Base-by-base conservation (phyloP, 208 protist species). In the Crithidia expoeki region DNA sequence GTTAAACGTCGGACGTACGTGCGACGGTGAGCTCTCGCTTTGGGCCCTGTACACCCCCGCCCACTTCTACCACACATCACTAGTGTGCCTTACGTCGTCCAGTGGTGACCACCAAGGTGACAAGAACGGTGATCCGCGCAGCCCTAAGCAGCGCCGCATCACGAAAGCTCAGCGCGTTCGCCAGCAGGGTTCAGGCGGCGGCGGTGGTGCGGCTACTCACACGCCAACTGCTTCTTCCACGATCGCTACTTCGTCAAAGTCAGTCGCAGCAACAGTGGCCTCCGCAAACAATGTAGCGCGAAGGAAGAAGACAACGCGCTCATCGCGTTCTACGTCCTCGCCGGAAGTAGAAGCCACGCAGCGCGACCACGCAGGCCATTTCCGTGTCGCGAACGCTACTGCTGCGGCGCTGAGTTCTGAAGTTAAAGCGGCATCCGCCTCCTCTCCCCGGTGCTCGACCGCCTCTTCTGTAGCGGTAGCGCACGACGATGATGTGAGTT, bases 121-220 rank as follows among this genome's bases (percentile, higher is more conserved):
- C 21, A 44, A 23, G 21, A 23, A n/a, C 46, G 57, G 63, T 27
- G 63, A 19, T 2, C 9, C 46, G 3, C 46, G 49, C 36, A 56
- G 40, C 21, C 32, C 64, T 14, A 71, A 67, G 64, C 63, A 58
- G 23, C 72, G 58, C 16, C 66, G 64, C 56, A 72, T 77, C 40
- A 68, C 72, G 17, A 77, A 68, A 21, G 72, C 72, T 14, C 55
- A 46, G 25, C 57, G 30, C 12, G 64, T 47, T 0, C 70, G 70
- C 0, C 61, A 70, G 52, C 38, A n/a, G 27, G 34, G 53, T 0
- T 34, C 53, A 4, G 7, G 50, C 23, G 40, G 34, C 44, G n/a
- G n/a, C n/a, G n/a, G n/a, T n/a, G n/a, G n/a, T n/a, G n/a, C n/a
- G n/a, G n/a, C n/a, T n/a, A n/a, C n/a, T n/a, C n/a, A n/a, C n/a